These are phyloP conservation scores for Chlorencoelia australis DNA, from an alignment of 2,329 filamentous ascomycete genomes.

Conservation along the genomic window DNA sequence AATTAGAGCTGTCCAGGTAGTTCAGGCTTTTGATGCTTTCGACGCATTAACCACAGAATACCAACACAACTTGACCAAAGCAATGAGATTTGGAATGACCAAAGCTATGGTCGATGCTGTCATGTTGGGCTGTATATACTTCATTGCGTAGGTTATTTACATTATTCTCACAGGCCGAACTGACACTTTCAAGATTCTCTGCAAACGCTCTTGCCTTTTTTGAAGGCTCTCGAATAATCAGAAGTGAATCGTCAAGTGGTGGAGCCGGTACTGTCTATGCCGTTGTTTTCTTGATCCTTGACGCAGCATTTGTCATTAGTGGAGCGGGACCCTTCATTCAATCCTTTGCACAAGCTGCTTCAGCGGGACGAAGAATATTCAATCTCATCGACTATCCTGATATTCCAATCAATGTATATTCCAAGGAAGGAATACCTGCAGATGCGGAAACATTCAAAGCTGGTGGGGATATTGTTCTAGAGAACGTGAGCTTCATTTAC, in stretches of 20 bases:
- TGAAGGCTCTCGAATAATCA: constrained; percentile 42
- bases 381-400: constrained; percentile 33
- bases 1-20: constrained; percentile 39
- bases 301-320: constrained; percentile 31
- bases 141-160: constrained; percentile 39
- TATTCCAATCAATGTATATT: constrained; percentile 29
- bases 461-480: constrained; percentile 24
- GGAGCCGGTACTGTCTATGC: constrained; percentile 42
- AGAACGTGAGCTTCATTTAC: constrained; percentile 28
- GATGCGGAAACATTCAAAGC: constrained; percentile 13
- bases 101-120: constrained; percentile 40
- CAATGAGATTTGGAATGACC: constrained; percentile 36
- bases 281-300: constrained; percentile 42
- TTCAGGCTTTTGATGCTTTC: constrained; percentile 42
- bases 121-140: constrained; percentile 43
- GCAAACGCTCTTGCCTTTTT: constrained; percentile 50
- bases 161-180: neutral
- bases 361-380: constrained; percentile 36
- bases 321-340: constrained; percentile 19
- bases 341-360: constrained; percentile 31
- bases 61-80: constrained; percentile 32
- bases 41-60: constrained; percentile 40
- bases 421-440: constrained; percentile 15
- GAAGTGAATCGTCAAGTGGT: constrained; percentile 6
- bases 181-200: constrained; percentile 30